Conservation (phyloP, 176 grass and related monocot genomes). For the Carex parvula region DNA sequence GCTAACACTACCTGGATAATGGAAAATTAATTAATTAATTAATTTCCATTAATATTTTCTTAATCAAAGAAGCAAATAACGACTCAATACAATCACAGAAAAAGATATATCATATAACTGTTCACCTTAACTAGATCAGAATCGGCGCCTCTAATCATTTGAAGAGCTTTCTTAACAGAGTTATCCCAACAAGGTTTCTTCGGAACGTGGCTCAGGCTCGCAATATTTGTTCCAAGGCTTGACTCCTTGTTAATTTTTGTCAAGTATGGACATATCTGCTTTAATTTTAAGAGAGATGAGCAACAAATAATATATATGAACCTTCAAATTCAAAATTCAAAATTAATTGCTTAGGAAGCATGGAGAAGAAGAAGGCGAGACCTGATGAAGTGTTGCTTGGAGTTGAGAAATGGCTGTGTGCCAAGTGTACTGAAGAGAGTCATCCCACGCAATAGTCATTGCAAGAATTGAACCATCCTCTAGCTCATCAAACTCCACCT, state of each 20-base stretch:
- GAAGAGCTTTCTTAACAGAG: conserved; percentile 79
- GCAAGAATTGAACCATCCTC: conserved; percentile 72
- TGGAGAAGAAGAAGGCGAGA: background rate
- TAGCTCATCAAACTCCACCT: conserved; percentile 89
- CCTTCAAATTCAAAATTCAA: background rate
- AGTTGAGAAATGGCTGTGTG: conserved; percentile 45
- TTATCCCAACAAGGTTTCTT: conserved; percentile 77
- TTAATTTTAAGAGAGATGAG: background rate
- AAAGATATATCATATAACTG: background rate
- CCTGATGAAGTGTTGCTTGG: conserved; percentile 58
- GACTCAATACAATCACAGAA: background rate
- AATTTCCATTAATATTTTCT: background rate
- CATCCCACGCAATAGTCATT: conserved; percentile 67
- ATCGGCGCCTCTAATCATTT: conserved; percentile 69
- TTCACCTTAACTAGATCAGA: conserved; percentile 76
- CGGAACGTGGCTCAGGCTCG: conserved; percentile 67
- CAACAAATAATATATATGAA: background rate
- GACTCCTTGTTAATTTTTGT: conserved; percentile 33
- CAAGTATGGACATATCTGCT: conserved; percentile 66
- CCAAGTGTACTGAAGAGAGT: conserved; percentile 71
- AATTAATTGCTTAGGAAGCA: background rate
- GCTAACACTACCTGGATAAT: conserved; percentile 72
- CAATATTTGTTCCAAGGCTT: conserved; percentile 45
- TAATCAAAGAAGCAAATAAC: background rate
- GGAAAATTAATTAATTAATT: background rate